phyloP scores from a whole-genome alignment of 108 stramenopile species.

The Pseudonitzschia multiseries region DNA sequence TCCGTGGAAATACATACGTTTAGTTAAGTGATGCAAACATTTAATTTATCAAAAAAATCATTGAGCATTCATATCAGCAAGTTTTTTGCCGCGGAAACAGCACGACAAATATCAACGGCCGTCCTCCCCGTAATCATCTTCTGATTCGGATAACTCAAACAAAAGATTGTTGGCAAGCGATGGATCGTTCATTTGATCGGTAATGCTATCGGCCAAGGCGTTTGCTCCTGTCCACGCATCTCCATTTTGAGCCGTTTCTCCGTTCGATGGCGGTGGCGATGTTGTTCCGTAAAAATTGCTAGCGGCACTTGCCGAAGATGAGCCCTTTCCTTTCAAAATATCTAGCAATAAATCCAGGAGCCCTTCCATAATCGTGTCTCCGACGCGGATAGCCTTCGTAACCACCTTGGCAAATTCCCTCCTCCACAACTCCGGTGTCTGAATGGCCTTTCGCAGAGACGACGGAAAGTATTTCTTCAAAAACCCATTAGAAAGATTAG shows the following conservation, averaged over 20 bases:
- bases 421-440: constrained; percentile 9
- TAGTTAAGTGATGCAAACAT: too few relatives aligned
- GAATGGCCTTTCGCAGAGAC: not conserved
- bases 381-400: constrained; percentile 11
- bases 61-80: too few relatives aligned
- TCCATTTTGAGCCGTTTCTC: not conserved
- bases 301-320: not conserved
- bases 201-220: not conserved
- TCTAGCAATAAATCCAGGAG: constrained; percentile 22
- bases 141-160: constrained; percentile 32
- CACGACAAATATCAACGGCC: not conserved
- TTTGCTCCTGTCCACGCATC: not conserved
- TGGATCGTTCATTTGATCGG: constrained; percentile 29
- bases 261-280: not conserved
- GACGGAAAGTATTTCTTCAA: constrained; percentile 6
- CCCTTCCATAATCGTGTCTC: constrained; percentile 26
- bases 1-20: too few relatives aligned
- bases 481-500: constrained; percentile 11
- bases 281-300: not conserved
- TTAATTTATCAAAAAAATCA: too few relatives aligned
- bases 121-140: constrained; percentile 14
- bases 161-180: constrained; percentile 23
- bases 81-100: not conserved
- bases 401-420: constrained; percentile 10
- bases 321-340: constrained; percentile 14